Base-by-base conservation (phyloP, 495 filamentous ascomycete genomes). In the Aspergillus biplanus region DNA sequence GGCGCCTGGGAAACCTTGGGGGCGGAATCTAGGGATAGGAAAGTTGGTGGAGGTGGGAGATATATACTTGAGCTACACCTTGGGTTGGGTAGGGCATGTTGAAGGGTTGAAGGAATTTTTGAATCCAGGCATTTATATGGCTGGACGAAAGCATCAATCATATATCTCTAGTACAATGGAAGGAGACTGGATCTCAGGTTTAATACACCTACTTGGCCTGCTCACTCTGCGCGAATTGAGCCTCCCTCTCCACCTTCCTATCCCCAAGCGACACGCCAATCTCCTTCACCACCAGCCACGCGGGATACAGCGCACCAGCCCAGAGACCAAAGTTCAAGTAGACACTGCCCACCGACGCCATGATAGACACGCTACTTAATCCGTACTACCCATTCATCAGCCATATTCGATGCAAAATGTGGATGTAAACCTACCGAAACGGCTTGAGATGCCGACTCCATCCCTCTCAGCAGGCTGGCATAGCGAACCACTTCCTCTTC, bases 261-360 rank as follows among this genome's bases (percentile, higher is more conserved):
- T 80, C 77, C 0, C 69, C 71, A 46, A 73, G 67, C 1, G 65
- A 64, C 13, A 62, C 67, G 0, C 86, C 86, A 65, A 89, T 78
- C 52, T 85, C 64, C 33, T 74, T 77, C 12, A 89, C 67, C 5
- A 89, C 77, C 33, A 85, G 59, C 86, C 86, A 89, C n/a, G 84
- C 84, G 0, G 85, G 86, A 1, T 81, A 35, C 5, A 89, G 73
- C 0, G 86, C 73, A 11, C 85, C 58, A 0, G 74, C 85, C 86
- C 86, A 88, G 11, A 89, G 69, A 5, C 75, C 83, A 65, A 89
- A 87, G 66, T 87, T 89, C 63, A 89, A 75, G 65, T 89, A 89
- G 0, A 86, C 74, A 37, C 78, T 80, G 15, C 86, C 86, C 12
- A 87, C 80, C 13, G 83, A 71, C n/a, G 81, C 85, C 68, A 89